A percentile compares a stretch with the other conserved stretches of the same genome.
These are phyloP conservation scores for Vaccinium macrocarpon DNA, from an alignment of 148 eudicot species.

Conservation along the genomic window DNA sequence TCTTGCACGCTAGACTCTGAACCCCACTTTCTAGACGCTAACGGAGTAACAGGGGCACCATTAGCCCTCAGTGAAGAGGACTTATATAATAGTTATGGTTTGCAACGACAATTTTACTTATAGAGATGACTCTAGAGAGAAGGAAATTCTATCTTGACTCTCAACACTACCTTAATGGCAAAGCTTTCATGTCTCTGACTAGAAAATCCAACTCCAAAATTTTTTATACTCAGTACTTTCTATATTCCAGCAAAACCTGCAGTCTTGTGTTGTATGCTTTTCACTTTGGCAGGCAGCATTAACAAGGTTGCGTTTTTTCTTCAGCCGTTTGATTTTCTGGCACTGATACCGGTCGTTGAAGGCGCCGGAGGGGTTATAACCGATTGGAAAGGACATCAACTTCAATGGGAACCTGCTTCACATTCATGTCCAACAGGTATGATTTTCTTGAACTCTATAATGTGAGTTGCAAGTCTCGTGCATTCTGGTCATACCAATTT, in stretches of 20 bases:
- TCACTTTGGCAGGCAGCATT: neutral
- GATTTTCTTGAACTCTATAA: neutral
- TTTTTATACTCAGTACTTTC: neutral
- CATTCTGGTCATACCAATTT: neutral
- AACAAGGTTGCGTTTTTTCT: neutral
- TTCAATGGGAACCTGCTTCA: slow-evolving; percentile 80
- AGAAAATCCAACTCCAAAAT: neutral
- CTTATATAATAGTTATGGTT: neutral
- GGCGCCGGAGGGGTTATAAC: slow-evolving; percentile 91
- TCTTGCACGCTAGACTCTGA: neutral
- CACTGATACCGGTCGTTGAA: slow-evolving; percentile 81
- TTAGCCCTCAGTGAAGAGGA: too few species aligned
- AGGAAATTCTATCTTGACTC: neutral
- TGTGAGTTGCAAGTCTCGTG: neutral
- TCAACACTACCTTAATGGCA: neutral
- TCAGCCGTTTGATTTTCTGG: slow-evolving; percentile 91
- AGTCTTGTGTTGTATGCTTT: neutral
- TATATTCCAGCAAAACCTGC: neutral
- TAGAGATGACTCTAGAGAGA: neutral
- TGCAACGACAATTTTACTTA: neutral
- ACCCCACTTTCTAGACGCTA: neutral
- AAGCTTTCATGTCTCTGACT: neutral
- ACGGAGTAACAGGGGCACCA: neutral
- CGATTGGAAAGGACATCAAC: slow-evolving; percentile 74
- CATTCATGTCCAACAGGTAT: slow-evolving; percentile 53